phyloP scores from a whole-genome alignment of 148 eudicot genomes.

The Rhododendron kiyosumense region DNA sequence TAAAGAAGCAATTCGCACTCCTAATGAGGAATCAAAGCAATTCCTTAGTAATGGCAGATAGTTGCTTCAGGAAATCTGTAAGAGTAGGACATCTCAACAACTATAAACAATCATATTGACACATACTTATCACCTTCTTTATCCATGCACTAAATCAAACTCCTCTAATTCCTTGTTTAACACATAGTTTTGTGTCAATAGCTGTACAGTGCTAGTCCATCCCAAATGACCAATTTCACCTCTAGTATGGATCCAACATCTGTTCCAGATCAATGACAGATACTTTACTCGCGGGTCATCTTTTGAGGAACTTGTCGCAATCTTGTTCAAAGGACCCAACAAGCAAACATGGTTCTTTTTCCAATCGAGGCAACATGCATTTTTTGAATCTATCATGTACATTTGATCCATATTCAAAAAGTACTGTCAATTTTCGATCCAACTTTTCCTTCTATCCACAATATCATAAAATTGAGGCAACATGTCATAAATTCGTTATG shows the following conservation, averaged over 20 bases:
- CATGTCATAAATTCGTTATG: no score
- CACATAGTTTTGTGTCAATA: background rate
- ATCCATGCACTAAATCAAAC: no score
- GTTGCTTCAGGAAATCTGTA: background rate
- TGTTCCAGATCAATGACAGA: background rate
- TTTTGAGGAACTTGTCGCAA: no score
- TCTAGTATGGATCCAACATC: background rate
- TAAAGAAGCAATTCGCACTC: background rate
- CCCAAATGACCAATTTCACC: background rate
- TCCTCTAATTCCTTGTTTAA: background rate
- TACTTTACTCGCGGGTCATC: no score
- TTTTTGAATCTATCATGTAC: no score
- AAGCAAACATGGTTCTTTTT: no score
- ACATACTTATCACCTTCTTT: background rate
- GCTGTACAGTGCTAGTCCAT: background rate
- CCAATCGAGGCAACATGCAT: no score
- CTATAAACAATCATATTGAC: background rate
- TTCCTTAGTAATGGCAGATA: background rate
- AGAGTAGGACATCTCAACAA: background rate
- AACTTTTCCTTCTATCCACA: no score
- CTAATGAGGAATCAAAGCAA: background rate
- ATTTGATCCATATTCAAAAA: no score
- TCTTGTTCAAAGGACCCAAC: no score
- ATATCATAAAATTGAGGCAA: no score
- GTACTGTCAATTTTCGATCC: no score